phyloP scores from a whole-genome alignment of 352 stramenopile genomes.

The Phytophthora nicotianae region DNA sequence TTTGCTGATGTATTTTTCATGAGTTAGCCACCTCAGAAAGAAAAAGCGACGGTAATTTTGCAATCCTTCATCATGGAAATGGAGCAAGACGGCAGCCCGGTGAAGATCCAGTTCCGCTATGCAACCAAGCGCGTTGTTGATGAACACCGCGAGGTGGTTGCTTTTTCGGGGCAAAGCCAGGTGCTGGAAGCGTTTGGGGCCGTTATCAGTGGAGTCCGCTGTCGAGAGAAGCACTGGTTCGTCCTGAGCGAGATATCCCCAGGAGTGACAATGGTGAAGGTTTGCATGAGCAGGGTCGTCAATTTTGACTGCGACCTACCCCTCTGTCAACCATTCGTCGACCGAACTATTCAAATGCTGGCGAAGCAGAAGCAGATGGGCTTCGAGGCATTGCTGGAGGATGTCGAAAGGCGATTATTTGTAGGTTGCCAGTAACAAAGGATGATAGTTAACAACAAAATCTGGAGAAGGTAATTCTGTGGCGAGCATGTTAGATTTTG shows the following conservation, averaged over 20 bases:
- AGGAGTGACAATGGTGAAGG: conserved; percentile 4
- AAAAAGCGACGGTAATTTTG: too few species aligned
- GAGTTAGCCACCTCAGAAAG: neutral
- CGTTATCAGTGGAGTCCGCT: neutral
- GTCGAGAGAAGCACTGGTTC: conserved; percentile 7
- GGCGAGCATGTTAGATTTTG: too few species aligned
- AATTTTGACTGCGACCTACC: neutral
- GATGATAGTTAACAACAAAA: too few species aligned
- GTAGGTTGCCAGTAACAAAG: too few species aligned
- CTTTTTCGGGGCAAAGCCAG: conserved; percentile 6
- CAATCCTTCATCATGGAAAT: conserved; percentile 5
- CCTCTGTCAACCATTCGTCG: neutral
- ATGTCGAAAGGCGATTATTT: conserved; percentile 1
- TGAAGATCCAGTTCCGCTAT: conserved; percentile 10
- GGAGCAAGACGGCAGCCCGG: neutral
- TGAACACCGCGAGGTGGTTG: neutral
- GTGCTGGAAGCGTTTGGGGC: neutral
- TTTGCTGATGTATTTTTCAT: too few species aligned
- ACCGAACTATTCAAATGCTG: conserved; percentile 1
- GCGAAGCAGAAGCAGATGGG: neutral
- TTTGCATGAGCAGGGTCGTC: conserved; percentile 7
- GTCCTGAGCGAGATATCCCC: neutral
- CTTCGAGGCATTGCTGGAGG: conserved; percentile 2
- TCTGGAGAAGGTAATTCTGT: too few species aligned
- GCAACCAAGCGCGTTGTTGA: neutral